Percentiles rank a stretch among this genome's conserved stretches.
Evolutionary conservation across 495 filamentous ascomycete species (phyloP).

Genomic region (Penicillium macrosclerotiorum): DNA sequence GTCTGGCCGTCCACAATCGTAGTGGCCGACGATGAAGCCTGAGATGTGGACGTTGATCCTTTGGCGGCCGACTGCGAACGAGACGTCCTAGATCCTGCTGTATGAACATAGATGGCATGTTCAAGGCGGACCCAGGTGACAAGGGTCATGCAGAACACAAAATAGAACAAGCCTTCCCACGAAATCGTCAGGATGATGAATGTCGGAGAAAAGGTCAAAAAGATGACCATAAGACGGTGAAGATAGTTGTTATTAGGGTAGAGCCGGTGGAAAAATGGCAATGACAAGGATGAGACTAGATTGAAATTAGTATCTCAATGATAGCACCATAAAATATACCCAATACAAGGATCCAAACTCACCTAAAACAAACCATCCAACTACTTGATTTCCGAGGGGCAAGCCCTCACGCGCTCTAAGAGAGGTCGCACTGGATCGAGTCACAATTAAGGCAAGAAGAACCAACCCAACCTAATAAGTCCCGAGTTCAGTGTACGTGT

Average conservation of each 20-base stretch:
- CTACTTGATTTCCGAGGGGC: constrained; percentile 82
- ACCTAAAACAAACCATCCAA: constrained; percentile 85
- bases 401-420: constrained; percentile 84
- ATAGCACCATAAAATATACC: not conserved
- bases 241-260: constrained; percentile 86
- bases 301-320: constrained; percentile 4
- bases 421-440: constrained; percentile 74
- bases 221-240: constrained; percentile 84
- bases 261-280: constrained; percentile 78
- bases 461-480: constrained; percentile 68
- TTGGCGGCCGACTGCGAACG: constrained; percentile 3
- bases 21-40: constrained; percentile 28
- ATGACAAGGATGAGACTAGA: constrained; percentile 68
- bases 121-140: constrained; percentile 90
- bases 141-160: constrained; percentile 79
- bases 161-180: constrained; percentile 96
- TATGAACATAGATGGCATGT: constrained; percentile 67
- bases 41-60: constrained; percentile 16
- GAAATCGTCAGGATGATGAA: constrained; percentile 98
- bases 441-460: constrained; percentile 79
- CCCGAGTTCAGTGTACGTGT: not conserved
- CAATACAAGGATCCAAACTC: constrained; percentile 25
- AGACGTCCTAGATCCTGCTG: constrained; percentile 27
- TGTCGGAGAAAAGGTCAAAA: constrained; percentile 87
- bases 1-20: constrained; percentile 34